Evolutionary conservation across 805 yeast species (phyloP).

Genomic region (Jamesozyma jinghongensis): DNA sequence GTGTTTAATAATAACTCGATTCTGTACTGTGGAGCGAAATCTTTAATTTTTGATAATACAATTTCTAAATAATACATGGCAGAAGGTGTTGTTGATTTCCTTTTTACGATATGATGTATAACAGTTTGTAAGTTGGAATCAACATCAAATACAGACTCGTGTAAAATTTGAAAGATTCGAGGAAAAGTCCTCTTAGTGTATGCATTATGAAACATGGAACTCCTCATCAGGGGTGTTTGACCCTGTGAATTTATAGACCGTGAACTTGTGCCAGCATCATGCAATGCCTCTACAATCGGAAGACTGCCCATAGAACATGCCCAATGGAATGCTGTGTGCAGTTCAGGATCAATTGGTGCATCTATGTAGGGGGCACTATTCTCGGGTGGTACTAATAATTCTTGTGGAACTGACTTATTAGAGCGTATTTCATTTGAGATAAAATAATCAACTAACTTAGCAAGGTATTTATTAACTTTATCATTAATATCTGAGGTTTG

Average conservation of each 20-base stretch:
- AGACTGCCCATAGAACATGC: conserved; percentile 92
- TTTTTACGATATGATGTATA: conserved; percentile 72
- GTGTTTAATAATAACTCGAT: conserved; percentile 48
- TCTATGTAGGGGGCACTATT: conserved; percentile 37
- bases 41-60: conserved; percentile 62
- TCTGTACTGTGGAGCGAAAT: conserved; percentile 52
- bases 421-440: conserved; percentile 27
- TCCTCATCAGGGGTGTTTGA: conserved; percentile 78
- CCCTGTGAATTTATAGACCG: conserved; percentile 59
- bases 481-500: conserved; percentile 26
- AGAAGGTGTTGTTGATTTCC: conserved; percentile 65
- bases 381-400: conserved; percentile 24
- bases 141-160: conserved; percentile 66
- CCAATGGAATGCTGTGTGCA: conserved; percentile 95
- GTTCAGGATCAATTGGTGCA: conserved; percentile 85
- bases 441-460: conserved; percentile 28
- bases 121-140: conserved; percentile 71
- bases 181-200: conserved; percentile 75
- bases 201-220: conserved; percentile 82
- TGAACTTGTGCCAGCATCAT: conserved; percentile 60
- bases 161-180: conserved; percentile 62
- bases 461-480: conserved; percentile 26
- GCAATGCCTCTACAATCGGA: conserved; percentile 63
- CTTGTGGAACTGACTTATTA: conserved; percentile 21
- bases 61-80: conserved; percentile 77